These are phyloP conservation scores for Xerocomus spinulosus DNA, from an alignment of 768 basidiomycete species.

Conservation along the genomic window DNA sequence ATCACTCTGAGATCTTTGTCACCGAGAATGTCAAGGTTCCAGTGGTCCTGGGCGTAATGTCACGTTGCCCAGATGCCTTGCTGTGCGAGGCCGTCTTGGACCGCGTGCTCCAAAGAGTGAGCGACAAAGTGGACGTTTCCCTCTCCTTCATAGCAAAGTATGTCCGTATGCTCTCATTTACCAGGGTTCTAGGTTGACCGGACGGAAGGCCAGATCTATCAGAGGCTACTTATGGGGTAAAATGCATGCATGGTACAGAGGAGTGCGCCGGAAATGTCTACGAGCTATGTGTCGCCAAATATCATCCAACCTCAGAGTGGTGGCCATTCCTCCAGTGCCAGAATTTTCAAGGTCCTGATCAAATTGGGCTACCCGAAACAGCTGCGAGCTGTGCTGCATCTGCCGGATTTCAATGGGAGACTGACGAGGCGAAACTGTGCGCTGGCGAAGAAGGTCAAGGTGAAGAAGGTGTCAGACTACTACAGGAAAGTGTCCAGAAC, in stretches of 20 bases:
- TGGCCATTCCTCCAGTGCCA: conserved; percentile 84
- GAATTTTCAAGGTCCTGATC: conserved; percentile 56
- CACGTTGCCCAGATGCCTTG: conserved; percentile 76
- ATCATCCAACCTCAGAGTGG: conserved; percentile 55
- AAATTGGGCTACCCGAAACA: conserved; percentile 62
- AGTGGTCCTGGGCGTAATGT: conserved; percentile 59
- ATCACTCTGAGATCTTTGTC: conserved; percentile 9
- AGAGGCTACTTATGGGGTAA: conserved; percentile 70
- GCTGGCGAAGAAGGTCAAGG: conserved; percentile 58
- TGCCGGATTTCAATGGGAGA: conserved; percentile 66
- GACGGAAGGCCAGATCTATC: conserved; percentile 52
- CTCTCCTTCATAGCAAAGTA: conserved; percentile 74
- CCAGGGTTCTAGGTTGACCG: conserved; percentile 9
- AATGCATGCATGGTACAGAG: conserved; percentile 71
- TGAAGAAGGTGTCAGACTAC: conserved; percentile 56
- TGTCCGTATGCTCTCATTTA: conserved; percentile 26
- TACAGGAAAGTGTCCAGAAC: conserved; percentile 53
- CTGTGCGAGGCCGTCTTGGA: conserved; percentile 78
- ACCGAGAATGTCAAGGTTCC: conserved; percentile 40
- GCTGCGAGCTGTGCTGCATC: conserved; percentile 62
- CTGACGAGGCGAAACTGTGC: conserved; percentile 51
- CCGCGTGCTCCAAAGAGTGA: conserved; percentile 58
- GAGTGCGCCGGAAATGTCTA: conserved; percentile 91
- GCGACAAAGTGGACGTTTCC: conserved; percentile 60
- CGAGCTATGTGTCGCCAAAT: conserved; percentile 73